Conservation (phyloP, 2,329 filamentous ascomycete genomes). For the Tolypocladium album region DNA sequence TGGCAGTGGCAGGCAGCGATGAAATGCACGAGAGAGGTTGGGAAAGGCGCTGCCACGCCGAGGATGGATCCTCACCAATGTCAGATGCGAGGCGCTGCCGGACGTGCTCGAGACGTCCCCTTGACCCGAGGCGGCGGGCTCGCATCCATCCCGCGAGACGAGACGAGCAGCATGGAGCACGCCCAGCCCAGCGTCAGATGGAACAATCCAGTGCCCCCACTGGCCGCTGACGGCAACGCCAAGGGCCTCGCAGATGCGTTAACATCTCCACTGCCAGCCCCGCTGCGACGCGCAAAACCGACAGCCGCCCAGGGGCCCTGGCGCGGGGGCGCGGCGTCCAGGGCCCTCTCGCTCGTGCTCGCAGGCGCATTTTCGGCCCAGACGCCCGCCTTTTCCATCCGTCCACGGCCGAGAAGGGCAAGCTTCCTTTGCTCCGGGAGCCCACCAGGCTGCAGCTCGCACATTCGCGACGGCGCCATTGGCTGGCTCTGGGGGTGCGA, state of each 20-base stretch:
- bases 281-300: neutral
- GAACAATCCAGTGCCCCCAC: neutral
- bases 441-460: neutral
- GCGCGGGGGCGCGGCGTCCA: too few species aligned
- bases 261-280: neutral
- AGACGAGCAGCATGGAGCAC: neutral
- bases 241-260: neutral
- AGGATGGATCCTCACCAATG: neutral
- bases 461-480: neutral
- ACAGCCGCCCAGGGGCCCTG: neutral
- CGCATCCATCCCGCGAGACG: neutral
- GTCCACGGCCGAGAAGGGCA: neutral
- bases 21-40: neutral
- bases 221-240: neutral
- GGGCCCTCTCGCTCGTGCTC: too few species aligned
- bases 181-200: neutral
- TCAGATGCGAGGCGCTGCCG: neutral
- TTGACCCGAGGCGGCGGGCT: neutral
- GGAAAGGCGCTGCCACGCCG: neutral
- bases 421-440: slow-evolving; percentile 9
- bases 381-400: neutral
- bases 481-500: neutral
- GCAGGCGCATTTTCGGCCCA: too few species aligned
- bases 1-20: neutral
- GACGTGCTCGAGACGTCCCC: neutral